Evolutionary conservation across 108 stramenopile genomes (phyloP), one percentile per base, ranked within the genome.

Genomic region (Discostella pseudostelligera): DNA sequence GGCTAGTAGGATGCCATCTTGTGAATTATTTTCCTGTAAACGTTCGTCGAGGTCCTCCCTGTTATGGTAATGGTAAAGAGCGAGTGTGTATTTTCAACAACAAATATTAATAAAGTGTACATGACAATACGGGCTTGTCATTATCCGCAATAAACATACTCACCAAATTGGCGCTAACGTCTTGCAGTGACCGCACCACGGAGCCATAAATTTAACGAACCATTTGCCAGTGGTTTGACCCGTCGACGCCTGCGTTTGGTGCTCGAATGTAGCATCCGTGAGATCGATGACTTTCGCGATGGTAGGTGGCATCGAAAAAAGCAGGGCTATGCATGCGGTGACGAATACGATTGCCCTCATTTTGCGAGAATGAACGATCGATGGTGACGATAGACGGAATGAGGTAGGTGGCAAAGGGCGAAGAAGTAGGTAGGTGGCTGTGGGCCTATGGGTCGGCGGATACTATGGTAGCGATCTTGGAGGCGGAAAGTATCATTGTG

Each of bases 101-200:
- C 16, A 0, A 19, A 13, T 22, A 22, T 24, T 0, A 22, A 48
- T 20, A 3, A 10, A 48, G 20, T 20, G 12, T 0, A 19, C 8
- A 22, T 20, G 20, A 22, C 1, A 48, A 48, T 2, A 8, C n/a
- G n/a, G n/a, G n/a, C n/a, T n/a, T n/a, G n/a, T n/a, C n/a, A n/a
- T n/a, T n/a, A n/a, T n/a, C n/a, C n/a, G n/a, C n/a, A n/a, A n/a
- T n/a, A n/a, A n/a, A 35, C 8, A 16, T 2, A 59, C 65, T 66
- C 53, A 67, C 74, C 78, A 76, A 20, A 60, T 70, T 13, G 81
- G 76, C 28, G 76, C 76, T 20, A 77, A 54, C 12, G 63, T 57
- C 61, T 82, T 72, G 45, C 75, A 77, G 57, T 82, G 76, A 1
- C 71, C 76, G 43, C 81, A 82, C 81, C 81, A 82, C n/a, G 81